Evolutionary conservation across 2,329 filamentous ascomycete genomes (phyloP).

Genomic region (Aspergillus texensis): DNA sequence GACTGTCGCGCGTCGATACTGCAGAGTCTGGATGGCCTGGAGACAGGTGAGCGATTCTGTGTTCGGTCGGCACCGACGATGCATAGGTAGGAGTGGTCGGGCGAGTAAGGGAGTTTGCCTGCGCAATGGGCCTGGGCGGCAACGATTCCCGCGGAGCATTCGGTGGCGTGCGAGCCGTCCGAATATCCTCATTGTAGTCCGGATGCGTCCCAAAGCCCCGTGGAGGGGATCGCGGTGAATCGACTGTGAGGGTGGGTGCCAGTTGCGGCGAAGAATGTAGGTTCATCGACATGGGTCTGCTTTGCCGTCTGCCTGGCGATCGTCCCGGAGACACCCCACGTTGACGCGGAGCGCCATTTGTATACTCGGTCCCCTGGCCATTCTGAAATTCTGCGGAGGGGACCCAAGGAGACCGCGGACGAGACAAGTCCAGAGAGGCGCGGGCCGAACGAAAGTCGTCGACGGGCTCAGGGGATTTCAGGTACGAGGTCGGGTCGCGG

Average conservation of each 20-base stretch:
- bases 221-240: slow-evolving; percentile 49
- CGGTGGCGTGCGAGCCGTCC: slow-evolving; percentile 28
- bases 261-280: slow-evolving; percentile 45
- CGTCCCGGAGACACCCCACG: slow-evolving; percentile 53
- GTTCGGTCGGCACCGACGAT: slow-evolving; percentile 23
- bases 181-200: slow-evolving; percentile 69
- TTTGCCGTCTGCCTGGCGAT: slow-evolving; percentile 63
- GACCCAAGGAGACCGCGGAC: slow-evolving; percentile 43
- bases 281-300: slow-evolving; percentile 48
- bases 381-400: slow-evolving; percentile 25
- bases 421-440: slow-evolving; percentile 47
- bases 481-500: slow-evolving; percentile 32
- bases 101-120: slow-evolving; percentile 22
- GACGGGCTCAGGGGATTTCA: slow-evolving; percentile 35
- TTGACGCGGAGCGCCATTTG: slow-evolving; percentile 29
- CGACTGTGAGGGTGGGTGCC: slow-evolving; percentile 45
- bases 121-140: slow-evolving; percentile 21
- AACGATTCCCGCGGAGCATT: slow-evolving; percentile 29
- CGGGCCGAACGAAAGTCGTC: slow-evolving; percentile 37
- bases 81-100: slow-evolving; percentile 36
- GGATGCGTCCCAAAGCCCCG: slow-evolving; percentile 44
- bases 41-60: slow-evolving; percentile 23
- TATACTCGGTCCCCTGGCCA: slow-evolving; percentile 21
- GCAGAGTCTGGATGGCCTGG: slow-evolving; percentile 19
- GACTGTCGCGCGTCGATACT: slow-evolving; percentile 19